These are phyloP conservation scores for Leccinellum luteum DNA, from an alignment of 768 basidiomycete genomes.

Conservation along the genomic window DNA sequence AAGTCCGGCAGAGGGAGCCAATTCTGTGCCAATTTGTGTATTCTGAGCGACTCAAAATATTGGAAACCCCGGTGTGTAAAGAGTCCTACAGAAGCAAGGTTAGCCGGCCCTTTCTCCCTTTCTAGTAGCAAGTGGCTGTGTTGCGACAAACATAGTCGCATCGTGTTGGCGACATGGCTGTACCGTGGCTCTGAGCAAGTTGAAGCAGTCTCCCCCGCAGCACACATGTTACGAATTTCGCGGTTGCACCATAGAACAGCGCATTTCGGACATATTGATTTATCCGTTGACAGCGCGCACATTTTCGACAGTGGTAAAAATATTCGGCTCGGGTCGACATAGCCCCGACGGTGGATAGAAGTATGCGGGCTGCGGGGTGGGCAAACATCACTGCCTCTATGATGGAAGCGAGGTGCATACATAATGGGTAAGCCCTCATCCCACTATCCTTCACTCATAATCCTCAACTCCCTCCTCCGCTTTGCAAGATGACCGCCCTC, in stretches of 20 bases:
- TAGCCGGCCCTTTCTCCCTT: no score
- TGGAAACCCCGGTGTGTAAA: no score
- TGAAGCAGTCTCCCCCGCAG: not conserved
- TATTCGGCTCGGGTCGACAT: not conserved
- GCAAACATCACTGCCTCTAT: constrained; percentile 20
- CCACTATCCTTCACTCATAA: constrained; percentile 1
- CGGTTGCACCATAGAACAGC: not conserved
- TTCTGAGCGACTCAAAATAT: no score
- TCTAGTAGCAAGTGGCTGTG: no score
- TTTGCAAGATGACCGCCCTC: constrained; percentile 30
- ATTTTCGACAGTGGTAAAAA: not conserved
- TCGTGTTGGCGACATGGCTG: not conserved
- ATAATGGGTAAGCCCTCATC: constrained; percentile 17
- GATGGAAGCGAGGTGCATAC: constrained; percentile 4
- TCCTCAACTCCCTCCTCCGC: not conserved
- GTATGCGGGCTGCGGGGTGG: not conserved
- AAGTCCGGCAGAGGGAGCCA: no score
- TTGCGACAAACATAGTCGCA: no score
- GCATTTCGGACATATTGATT: not conserved
- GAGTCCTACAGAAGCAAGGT: no score
- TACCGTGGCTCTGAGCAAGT: not conserved
- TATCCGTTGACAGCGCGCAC: not conserved
- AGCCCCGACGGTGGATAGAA: constrained; percentile 9
- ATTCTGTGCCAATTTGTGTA: no score
- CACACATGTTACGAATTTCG: not conserved